These are phyloP conservation scores for Blastobotrys arbuscula DNA, from an alignment of 1,139 yeast genomes.

Conservation along the genomic window DNA sequence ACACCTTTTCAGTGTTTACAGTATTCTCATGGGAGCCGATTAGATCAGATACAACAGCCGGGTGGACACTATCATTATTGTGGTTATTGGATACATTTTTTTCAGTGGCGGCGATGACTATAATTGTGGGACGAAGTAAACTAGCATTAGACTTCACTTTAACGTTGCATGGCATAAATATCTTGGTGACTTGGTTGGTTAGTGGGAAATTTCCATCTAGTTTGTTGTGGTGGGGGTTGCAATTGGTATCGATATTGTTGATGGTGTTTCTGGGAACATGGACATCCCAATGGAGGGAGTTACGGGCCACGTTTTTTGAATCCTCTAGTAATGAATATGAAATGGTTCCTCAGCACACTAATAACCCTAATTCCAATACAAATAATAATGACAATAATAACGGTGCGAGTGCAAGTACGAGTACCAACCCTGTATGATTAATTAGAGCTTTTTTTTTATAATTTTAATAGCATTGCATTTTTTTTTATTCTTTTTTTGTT, in stretches of 20 bases:
- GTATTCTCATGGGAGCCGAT: slow-evolving; percentile 80
- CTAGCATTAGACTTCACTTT: slow-evolving; percentile 94
- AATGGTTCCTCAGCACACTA: slow-evolving; percentile 9
- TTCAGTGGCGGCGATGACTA: slow-evolving; percentile 68
- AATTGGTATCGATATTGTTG: slow-evolving; percentile 57
- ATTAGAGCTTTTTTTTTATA: too few relatives aligned
- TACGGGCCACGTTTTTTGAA: slow-evolving; percentile 83
- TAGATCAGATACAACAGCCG: slow-evolving; percentile 71
- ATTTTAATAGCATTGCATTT: too few relatives aligned
- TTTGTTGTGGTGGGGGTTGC: slow-evolving; percentile 81
- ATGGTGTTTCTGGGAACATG: slow-evolving; percentile 79
- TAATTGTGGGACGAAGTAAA: slow-evolving; percentile 87
- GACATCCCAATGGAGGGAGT: slow-evolving; percentile 82
- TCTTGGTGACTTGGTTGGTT: slow-evolving; percentile 62
- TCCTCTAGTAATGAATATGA: slow-evolving; percentile 24
- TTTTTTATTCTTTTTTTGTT: too few relatives aligned
- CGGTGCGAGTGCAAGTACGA: slow-evolving; percentile 2
- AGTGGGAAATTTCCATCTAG: slow-evolving; percentile 63
- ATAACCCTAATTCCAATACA: background rate
- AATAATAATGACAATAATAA: too few relatives aligned
- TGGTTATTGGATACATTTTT: slow-evolving; percentile 72
- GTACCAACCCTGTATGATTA: too few relatives aligned
- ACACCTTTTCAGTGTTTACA: slow-evolving; percentile 52
- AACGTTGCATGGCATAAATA: slow-evolving; percentile 76
- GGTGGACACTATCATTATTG: slow-evolving; percentile 61